These are phyloP conservation scores for Colletotrichum tropicicola DNA, from an alignment of 2,329 filamentous ascomycete genomes.

Conservation along the genomic window DNA sequence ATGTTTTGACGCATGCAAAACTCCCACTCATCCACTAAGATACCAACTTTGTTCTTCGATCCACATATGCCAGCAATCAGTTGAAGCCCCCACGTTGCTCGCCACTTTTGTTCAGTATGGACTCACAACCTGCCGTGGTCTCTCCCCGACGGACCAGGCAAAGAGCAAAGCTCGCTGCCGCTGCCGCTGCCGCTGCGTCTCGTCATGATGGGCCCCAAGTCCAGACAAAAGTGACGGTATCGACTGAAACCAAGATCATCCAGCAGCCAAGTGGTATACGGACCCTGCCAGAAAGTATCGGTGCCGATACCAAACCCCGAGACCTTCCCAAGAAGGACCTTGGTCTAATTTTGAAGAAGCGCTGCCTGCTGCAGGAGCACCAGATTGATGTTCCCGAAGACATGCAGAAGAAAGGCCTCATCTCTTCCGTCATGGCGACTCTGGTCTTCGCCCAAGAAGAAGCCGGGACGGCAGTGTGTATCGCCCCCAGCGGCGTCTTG, in stretches of 20 bases:
- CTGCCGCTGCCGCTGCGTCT: not conserved
- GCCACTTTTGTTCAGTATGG: too few relatives aligned
- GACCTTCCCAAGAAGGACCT: slow-evolving; percentile 21
- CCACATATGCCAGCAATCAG: too few relatives aligned
- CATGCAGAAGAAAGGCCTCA: not conserved
- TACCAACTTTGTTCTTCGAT: too few relatives aligned
- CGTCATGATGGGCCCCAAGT: not conserved
- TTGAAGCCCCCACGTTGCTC: too few relatives aligned
- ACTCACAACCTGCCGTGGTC: not conserved
- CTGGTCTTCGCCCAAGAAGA: slow-evolving; percentile 59
- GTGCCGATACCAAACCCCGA: slow-evolving; percentile 5
- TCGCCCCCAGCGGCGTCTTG: slow-evolving; percentile 51
- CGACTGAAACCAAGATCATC: too few relatives aligned
- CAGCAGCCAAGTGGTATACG: not conserved
- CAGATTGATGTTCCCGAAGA: slow-evolving; percentile 5
- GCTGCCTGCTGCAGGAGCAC: not conserved
- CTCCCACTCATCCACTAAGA: too few relatives aligned
- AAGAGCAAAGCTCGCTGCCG: not conserved
- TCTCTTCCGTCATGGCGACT: slow-evolving; percentile 35
- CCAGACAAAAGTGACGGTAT: too few relatives aligned
- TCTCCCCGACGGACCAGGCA: slow-evolving; percentile 14
- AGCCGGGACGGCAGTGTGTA: slow-evolving; percentile 60
- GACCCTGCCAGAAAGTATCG: not conserved
- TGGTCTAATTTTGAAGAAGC: slow-evolving; percentile 18
- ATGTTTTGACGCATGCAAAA: not conserved